Percentiles rank a stretch among this genome's conserved stretches.
Conservation (phyloP, 2,329 filamentous ascomycete species). For the Pseudogymnoascus sp. region DNA sequence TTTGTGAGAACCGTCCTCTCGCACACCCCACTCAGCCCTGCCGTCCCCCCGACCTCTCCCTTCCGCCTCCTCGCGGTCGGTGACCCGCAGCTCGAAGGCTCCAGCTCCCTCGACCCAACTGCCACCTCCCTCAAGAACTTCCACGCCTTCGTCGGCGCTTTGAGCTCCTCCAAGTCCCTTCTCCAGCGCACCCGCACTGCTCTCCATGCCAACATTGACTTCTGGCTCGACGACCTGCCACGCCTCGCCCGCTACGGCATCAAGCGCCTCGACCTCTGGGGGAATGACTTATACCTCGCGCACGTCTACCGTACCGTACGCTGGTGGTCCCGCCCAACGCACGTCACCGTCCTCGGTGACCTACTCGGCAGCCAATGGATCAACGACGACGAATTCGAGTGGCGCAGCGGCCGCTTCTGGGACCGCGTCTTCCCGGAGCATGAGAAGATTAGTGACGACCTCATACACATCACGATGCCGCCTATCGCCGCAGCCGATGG, state of each 20-base stretch:
- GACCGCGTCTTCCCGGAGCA: constrained; percentile 64
- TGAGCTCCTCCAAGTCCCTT: constrained; percentile 34
- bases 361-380: constrained; percentile 95
- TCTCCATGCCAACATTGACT: constrained; percentile 51
- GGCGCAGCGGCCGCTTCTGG: constrained; percentile 71
- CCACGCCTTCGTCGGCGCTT: constrained; percentile 27
- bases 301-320: constrained; percentile 80
- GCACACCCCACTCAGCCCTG: constrained; percentile 20
- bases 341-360: constrained; percentile 83
- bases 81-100: constrained; percentile 89
- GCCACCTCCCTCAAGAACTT: constrained; percentile 47
- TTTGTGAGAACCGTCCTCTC: constrained; percentile 22
- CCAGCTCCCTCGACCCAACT: constrained; percentile 63
- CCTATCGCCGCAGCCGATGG: constrained; percentile 30
- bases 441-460: constrained; percentile 51
- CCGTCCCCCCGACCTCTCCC: constrained; percentile 44
- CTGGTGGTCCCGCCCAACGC: constrained; percentile 81
- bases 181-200: constrained; percentile 44
- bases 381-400: constrained; percentile 70
- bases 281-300: constrained; percentile 90
- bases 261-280: constrained; percentile 80
- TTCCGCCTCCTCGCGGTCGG: constrained; percentile 83
- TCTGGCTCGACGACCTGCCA: constrained; percentile 60
- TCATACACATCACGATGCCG: constrained; percentile 30
- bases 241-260: constrained; percentile 57